Base-by-base conservation (phyloP, 2,329 filamentous ascomycete species). In the Fusarium mangiferae region DNA sequence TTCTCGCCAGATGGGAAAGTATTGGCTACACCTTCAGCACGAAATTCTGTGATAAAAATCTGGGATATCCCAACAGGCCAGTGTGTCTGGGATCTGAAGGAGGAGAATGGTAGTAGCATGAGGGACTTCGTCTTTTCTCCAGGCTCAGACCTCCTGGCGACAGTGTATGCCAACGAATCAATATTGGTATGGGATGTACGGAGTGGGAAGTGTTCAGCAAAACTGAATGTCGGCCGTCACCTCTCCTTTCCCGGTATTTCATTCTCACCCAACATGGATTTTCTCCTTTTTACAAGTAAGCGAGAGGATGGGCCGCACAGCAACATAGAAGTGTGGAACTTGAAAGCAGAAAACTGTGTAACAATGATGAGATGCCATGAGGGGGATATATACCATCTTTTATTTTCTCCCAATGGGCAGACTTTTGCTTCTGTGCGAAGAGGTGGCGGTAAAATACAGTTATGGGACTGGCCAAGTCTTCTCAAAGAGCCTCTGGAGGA, bases 141-240 rank as follows among this genome's bases (percentile, higher is more conserved):
- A 36, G 38, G 36, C 10, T 62, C 59, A 7, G 1, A 2, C 2
- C 35, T 62, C 3, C 2, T 62, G 9, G 30, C 38, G 13, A 20
- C 1, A 3, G 24, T 1, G 0, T 5, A 14, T 44, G 0, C 0
- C 5, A 1, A n/a, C 24, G 1, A 5, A 1, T 5, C 5, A 24
- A 56, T 57, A 28, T 22, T 14, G 2, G 22, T 62, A 1, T 62
- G 59, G 59, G 59, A 57, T 24, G 17, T 62, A 3, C 26, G 5
- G 9, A 36, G 33, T 12, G 58, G 58, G 1, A 36, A 42, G 18
- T 62, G 28, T 3, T 38, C 8, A 17, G 38, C 49, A n/a, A 22
- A 3, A 5, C 26, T 17, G 1, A 5, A 8, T 0, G 3, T 26
- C 8, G 0, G n/a, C 0, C 4, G 3, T 10, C 8, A 5, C 18